phyloP scores from a whole-genome alignment of 352 stramenopile genomes.

The Pythium plurisporium region DNA sequence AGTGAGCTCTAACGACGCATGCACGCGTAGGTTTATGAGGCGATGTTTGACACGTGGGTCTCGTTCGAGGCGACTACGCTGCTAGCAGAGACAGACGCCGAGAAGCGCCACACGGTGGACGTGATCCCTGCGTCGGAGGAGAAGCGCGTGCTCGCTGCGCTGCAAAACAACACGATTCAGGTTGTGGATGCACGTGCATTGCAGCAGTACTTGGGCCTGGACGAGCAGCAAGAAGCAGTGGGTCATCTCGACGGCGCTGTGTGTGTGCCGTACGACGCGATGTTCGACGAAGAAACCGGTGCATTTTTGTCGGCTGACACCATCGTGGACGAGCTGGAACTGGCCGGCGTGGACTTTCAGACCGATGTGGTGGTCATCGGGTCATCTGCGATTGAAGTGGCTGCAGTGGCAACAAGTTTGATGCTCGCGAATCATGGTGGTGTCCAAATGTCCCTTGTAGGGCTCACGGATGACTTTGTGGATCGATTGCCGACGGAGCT shows the following conservation, averaged over 20 bases:
- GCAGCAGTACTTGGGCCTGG: slow-evolving; percentile 47
- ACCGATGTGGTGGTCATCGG: slow-evolving; percentile 40
- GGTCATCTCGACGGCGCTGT: slow-evolving; percentile 48
- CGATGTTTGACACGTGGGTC: slow-evolving; percentile 1
- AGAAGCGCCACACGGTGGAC: background rate
- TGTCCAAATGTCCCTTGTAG: slow-evolving; percentile 34
- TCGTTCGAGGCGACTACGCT: slow-evolving; percentile 9
- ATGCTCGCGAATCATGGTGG: slow-evolving; percentile 33
- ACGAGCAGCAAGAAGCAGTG: slow-evolving; percentile 30
- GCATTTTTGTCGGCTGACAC: slow-evolving; percentile 36
- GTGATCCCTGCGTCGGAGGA: slow-evolving; percentile 18
- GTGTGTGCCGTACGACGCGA: slow-evolving; percentile 46
- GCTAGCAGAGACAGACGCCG: background rate
- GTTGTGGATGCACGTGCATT: slow-evolving; percentile 50
- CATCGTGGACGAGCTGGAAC: slow-evolving; percentile 37
- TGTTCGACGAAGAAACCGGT: slow-evolving; percentile 37
- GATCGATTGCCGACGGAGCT: slow-evolving; percentile 29
- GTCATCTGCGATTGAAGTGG: slow-evolving; percentile 42
- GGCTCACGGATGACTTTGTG: slow-evolving; percentile 41
- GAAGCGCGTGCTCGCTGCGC: slow-evolving; percentile 24
- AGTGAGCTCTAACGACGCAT: too few relatives aligned
- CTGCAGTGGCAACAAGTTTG: slow-evolving; percentile 54
- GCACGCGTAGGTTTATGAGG: slow-evolving; percentile 12
- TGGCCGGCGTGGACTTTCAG: slow-evolving; percentile 34
- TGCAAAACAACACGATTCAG: slow-evolving; percentile 33